These are phyloP conservation scores for Brassica napus DNA, from an alignment of 345 rosid species.

Conservation along the genomic window Da-Ae NC_063442.1:36255501-36256000, in stretches of 20 bases:
- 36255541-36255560: not conserved
- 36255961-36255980: too few relatives aligned
- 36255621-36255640: constrained; percentile 81
- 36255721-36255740: constrained; percentile 81
- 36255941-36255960: constrained; percentile 91
- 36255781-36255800: not conserved
- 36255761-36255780: constrained; percentile 39
- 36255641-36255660: constrained; percentile 92
- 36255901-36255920: constrained; percentile 89
- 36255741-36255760: constrained; percentile 59
- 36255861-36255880: constrained; percentile 80
- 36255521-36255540: not conserved
- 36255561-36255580: not conserved
- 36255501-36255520: constrained; percentile 37
- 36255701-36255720: constrained; percentile 89
- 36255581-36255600: constrained; percentile 97
- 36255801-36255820: not conserved
- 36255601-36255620: constrained; percentile 92
- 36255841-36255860: constrained; percentile 93
- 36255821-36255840: constrained; percentile 9
- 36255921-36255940: constrained; percentile 89
- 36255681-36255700: constrained; percentile 95
- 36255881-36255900: constrained; percentile 81
- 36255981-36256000: constrained; percentile 5
- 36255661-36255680: constrained; percentile 87